Conservation (phyloP, 176 grass and related monocot genomes). For the Zea luxurians region DNA sequence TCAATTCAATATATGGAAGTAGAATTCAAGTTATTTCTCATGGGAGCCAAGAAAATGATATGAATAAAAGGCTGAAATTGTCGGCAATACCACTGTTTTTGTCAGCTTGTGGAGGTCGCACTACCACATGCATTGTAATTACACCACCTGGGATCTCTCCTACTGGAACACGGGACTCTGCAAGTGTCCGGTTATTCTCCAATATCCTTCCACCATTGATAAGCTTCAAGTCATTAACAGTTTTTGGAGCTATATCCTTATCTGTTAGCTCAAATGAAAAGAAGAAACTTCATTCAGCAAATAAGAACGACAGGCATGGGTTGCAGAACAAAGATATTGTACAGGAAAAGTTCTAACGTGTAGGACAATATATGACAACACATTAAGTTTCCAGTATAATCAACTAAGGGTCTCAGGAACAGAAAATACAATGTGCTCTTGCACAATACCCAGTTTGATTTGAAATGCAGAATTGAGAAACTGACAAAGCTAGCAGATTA, state of each 20-base stretch:
- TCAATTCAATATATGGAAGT: neutral
- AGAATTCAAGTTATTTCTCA: neutral
- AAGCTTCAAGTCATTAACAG: conserved; percentile 83
- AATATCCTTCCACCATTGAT: conserved; percentile 95
- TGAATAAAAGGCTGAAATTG: conserved; percentile 37
- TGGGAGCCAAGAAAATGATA: conserved; percentile 22
- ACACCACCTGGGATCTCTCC: conserved; percentile 83
- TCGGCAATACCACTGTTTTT: conserved; percentile 62
- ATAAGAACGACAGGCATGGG: conserved; percentile 2
- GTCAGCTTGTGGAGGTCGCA: conserved; percentile 73
- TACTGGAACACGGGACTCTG: conserved; percentile 72
- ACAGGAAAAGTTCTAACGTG: neutral
- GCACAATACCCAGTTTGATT: neutral
- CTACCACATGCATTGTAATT: conserved; percentile 96
- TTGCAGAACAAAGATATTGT: neutral
- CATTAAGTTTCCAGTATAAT: neutral
- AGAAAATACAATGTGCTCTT: neutral
- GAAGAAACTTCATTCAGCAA: conserved; percentile 1
- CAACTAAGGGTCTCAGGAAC: neutral
- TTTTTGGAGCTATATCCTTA: conserved; percentile 71
- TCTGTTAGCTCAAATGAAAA: conserved; percentile 52
- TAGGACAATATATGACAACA: conserved; percentile 12
- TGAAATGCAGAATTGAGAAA: neutral
- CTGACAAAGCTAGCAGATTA: conserved; percentile 1
- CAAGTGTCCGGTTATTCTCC: conserved; percentile 78